Evolutionary conservation across 306 rosid genomes (phyloP), one percentile per base, ranked within the genome.

Genomic region (Dicorynia guianensis): DNA sequence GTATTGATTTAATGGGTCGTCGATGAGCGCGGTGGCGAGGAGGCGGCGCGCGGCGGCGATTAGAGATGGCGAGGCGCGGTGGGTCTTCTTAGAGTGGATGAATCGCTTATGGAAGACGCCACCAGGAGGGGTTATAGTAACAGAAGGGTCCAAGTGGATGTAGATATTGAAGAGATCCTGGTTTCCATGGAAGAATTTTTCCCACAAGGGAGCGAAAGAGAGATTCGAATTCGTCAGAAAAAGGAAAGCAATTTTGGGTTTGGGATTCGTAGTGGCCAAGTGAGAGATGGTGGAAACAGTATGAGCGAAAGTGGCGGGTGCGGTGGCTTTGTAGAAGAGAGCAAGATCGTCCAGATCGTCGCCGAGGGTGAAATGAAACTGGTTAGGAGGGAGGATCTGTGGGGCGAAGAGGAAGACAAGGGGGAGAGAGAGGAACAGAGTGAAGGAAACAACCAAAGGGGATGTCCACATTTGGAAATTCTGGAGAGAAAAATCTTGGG

Each of bases 211-310:
- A 38, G 90, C 62, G 70, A 90, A 90, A 14, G 85, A 30, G 78
- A 87, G 90, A 69, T 90, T 88, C 6, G 96, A 62, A 63, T 87
- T 90, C 0, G 96, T 90, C 67, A 90, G 92, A 68, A 90, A 87
- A 4, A 90, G 96, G 74, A 90, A 90, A 15, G 96, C 92, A 56
- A 90, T 85, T 50, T 90, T 90, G 44, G 92, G 89, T 3, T 78
- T 84, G 2, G 89, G 80, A 69, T 82, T 80, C 0, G 80, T n/a
- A 53, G 57, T 20, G 44, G 79, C 73, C 11, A 85, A 47, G 50
- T 63, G 85, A 8, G 77, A 72, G 9, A 76, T 33, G 8, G 77
- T 30, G 75, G 70, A 79, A 39, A 25, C 30, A 2, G 1, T 1
- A 25, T 2, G 30, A 25, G 30, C 30, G 30, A 25, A 25, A 25